Conservation (phyloP, 2,329 filamentous ascomycete genomes). For the Colletotrichum sp. region DNA sequence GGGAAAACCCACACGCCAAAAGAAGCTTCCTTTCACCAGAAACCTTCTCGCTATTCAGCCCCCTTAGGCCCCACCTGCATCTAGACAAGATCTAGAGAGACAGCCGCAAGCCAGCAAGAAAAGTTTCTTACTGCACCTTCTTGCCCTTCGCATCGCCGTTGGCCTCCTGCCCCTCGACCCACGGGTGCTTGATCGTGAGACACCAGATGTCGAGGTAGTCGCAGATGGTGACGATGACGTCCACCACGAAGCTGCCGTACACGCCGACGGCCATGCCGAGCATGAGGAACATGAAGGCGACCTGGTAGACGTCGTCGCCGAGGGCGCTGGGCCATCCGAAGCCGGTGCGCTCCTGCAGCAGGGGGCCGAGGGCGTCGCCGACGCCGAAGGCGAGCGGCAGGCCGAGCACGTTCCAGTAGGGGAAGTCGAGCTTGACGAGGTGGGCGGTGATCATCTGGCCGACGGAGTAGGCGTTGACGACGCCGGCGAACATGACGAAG, state of each 20-base stretch:
- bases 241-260: slow-evolving; percentile 97
- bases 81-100: background rate
- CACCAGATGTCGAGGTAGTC: slow-evolving; percentile 99
- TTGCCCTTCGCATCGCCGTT: slow-evolving; percentile 40
- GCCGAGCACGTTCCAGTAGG: slow-evolving; percentile 86
- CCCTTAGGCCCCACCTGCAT: background rate
- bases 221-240: slow-evolving; percentile 97
- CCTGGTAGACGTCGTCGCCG: slow-evolving; percentile 81
- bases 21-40: background rate
- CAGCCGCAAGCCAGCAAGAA: background rate
- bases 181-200: slow-evolving; percentile 90
- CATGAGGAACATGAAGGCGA: slow-evolving; percentile 89
- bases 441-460: slow-evolving; percentile 96
- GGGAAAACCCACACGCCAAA: background rate
- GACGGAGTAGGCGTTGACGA: slow-evolving; percentile 94
- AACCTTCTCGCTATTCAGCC: background rate
- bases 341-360: slow-evolving; percentile 61
- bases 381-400: slow-evolving; percentile 81
- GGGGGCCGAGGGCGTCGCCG: slow-evolving; percentile 78
- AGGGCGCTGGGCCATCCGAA: slow-evolving; percentile 80
- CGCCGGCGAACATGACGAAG: slow-evolving; percentile 85
- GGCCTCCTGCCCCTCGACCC: slow-evolving; percentile 45
- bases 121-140: slow-evolving; percentile 38
- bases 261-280: slow-evolving; percentile 84
- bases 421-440: slow-evolving; percentile 85